Percentiles rank a stretch among this genome's conserved stretches.
Evolutionary conservation across 1,284 basidiomycete genomes (phyloP).

Genomic region (Coniferiporia weirii): DNA sequence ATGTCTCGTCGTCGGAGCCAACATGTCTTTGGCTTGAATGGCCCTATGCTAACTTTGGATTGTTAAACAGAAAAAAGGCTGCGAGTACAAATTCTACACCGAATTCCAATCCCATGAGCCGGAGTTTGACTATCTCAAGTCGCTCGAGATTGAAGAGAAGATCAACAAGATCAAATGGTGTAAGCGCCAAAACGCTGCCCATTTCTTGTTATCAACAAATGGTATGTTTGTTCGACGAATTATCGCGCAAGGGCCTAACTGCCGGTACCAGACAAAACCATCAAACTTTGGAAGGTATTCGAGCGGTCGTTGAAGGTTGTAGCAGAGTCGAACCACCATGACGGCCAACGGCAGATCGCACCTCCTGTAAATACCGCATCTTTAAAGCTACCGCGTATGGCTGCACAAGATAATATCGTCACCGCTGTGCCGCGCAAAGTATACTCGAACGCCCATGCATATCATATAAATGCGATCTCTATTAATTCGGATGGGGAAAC

Average conservation of each 20-base stretch:
- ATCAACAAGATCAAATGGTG: constrained; percentile 99
- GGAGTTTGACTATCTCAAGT: constrained; percentile 99
- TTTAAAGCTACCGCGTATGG: constrained; percentile 84
- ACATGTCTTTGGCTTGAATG: constrained; percentile 26
- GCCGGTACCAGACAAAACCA: constrained; percentile 86
- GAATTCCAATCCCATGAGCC: constrained; percentile 99
- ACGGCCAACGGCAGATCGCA: constrained; percentile 64
- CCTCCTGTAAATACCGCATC: constrained; percentile 52
- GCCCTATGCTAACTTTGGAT: constrained; percentile 18
- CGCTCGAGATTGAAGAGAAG: constrained; percentile 99
- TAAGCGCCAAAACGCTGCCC: constrained; percentile 94
- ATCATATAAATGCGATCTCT: constrained; percentile 99
- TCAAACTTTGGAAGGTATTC: constrained; percentile 99
- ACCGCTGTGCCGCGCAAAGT: constrained; percentile 98
- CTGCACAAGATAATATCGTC: constrained; percentile 95
- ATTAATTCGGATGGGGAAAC: constrained; percentile 99
- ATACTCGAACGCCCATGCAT: constrained; percentile 98
- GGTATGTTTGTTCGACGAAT: constrained; percentile 44
- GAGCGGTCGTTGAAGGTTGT: constrained; percentile 97
- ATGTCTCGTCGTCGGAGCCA: not conserved
- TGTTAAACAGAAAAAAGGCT: constrained; percentile 86
- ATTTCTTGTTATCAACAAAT: constrained; percentile 96
- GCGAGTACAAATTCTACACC: constrained; percentile 99
- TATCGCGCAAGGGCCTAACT: not conserved
- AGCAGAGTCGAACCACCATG: constrained; percentile 92